Base-by-base conservation (phyloP, 768 basidiomycete species). In the Crucibulum laeve region DNA sequence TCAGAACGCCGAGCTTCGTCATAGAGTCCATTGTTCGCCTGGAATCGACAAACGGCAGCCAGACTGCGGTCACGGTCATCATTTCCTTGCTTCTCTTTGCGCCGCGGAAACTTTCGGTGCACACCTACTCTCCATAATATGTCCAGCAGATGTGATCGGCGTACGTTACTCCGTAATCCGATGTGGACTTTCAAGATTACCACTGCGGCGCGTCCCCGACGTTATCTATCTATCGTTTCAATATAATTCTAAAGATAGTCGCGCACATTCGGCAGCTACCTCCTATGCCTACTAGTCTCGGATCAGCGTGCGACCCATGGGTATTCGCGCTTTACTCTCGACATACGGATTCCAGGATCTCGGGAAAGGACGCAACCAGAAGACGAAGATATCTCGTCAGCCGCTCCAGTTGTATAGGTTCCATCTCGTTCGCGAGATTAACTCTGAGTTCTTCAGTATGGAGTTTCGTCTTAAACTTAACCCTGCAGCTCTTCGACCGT, bases 361-460 rank as follows among this genome's bases (percentile, higher is more conserved):
- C 40, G 36, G 44, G 19, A 23, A 42, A 23, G 43, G n/a, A n/a
- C n/a, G n/a, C n/a, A n/a, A 52, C 43, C 40, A 26, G 38, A 52
- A 47, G 6, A 50, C 36, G 45, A 32, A 40, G 23, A 25, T 43
- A 33, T 35, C 43, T 44, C 35, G 48, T 46, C 53, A 53, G 52
- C 54, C 48, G 42, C 40, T 37, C 35, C n/a, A 33, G 43, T 35
- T 30, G 44, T 25, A 50, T 46, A 41, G 40, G 22, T 44, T 30
- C 42, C 44, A 21, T 15, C 33, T 26, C 36, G 19, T 11, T 24
- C 19, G 15, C 39, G 24, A 24, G 34, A 25, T 42, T 40, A 45
- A 37, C 15, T 36, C 44, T 41, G 32, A 44, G 38, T 28, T 33
- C 40, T 42, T 23, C 35, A 25, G 28, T 32, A 10, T 32, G 28